These are phyloP conservation scores for Moringa oleifera DNA, from an alignment of 345 rosid genomes.

Conservation along the genomic window DNA sequence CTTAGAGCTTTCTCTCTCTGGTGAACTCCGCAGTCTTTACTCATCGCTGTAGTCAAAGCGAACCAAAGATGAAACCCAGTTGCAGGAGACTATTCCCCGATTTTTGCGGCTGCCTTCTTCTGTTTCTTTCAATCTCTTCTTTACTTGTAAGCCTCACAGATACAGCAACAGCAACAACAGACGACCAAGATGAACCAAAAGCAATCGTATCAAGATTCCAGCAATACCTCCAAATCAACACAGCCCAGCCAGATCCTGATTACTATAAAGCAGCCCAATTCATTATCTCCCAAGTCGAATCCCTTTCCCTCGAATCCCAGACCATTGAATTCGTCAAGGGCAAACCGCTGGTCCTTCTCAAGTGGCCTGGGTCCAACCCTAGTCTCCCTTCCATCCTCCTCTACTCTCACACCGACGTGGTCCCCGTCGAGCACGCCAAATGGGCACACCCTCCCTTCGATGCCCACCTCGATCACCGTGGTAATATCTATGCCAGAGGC, in stretches of 20 bases:
- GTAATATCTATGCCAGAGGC: slow-evolving; percentile 78
- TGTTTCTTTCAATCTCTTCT: background rate
- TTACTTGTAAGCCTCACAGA: slow-evolving; percentile 6
- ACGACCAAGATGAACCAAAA: slow-evolving; percentile 14
- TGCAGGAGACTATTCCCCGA: too few relatives aligned
- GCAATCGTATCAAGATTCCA: slow-evolving; percentile 66
- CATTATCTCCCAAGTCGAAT: slow-evolving; percentile 54
- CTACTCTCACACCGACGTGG: slow-evolving; percentile 95
- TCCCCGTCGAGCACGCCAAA: slow-evolving; percentile 70
- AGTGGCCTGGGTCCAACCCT: slow-evolving; percentile 68
- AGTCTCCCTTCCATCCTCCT: slow-evolving; percentile 70
- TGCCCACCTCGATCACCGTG: slow-evolving; percentile 70
- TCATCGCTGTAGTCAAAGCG: too few relatives aligned
- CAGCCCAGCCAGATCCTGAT: slow-evolving; percentile 76
- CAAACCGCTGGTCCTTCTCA: slow-evolving; percentile 71
- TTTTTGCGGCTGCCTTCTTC: too few relatives aligned
- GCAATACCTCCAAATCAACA: slow-evolving; percentile 79
- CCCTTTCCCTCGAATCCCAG: slow-evolving; percentile 59
- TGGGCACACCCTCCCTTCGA: slow-evolving; percentile 73
- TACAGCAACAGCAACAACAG: slow-evolving; percentile 5
- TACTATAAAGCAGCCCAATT: slow-evolving; percentile 56
- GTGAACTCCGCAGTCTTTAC: too few relatives aligned
- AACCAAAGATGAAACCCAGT: too few relatives aligned
- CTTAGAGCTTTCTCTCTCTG: too few relatives aligned
- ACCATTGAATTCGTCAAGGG: slow-evolving; percentile 52